Percentiles rank a stretch among this genome's conserved stretches.
Conservation (phyloP, 495 filamentous ascomycete species). For the Penicillium crystallinum region DNA sequence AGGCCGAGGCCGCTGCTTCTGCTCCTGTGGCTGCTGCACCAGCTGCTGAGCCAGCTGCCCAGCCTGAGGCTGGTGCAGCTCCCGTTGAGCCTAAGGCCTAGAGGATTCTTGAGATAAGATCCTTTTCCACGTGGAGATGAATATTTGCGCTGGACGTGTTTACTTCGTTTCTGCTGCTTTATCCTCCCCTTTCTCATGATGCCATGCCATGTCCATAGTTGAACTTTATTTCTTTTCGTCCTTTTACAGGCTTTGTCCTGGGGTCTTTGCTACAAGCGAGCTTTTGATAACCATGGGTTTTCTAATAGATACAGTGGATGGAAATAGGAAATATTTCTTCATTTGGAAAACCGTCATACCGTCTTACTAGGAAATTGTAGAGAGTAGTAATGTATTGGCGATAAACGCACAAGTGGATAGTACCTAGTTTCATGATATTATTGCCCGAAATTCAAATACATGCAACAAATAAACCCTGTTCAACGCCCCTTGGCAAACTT, state of each 20-base stretch:
- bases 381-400: too few relatives aligned
- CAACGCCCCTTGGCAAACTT: conserved; percentile 52
- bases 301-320: neutral
- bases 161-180: neutral
- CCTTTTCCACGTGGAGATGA: conserved; percentile 3
- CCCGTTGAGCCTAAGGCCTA: conserved; percentile 24
- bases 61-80: conserved; percentile 11
- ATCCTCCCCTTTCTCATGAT: neutral
- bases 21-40: conserved; percentile 16
- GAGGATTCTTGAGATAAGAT: neutral
- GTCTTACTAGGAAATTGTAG: neutral
- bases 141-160: neutral
- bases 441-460: neutral
- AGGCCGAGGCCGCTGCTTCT: conserved; percentile 35
- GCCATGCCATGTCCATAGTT: conserved; percentile 4
- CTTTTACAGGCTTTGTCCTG: neutral
- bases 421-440: conserved; percentile 9
- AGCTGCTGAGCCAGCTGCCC: conserved; percentile 17
- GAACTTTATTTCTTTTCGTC: neutral
- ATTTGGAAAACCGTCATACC: neutral
- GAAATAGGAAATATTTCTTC: neutral
- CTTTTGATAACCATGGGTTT: neutral
- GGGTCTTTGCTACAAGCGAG: neutral
- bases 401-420: too few relatives aligned
- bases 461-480: neutral